Conservation (phyloP, 2,329 filamentous ascomycete species). For the Exophiala viscosa region DNA sequence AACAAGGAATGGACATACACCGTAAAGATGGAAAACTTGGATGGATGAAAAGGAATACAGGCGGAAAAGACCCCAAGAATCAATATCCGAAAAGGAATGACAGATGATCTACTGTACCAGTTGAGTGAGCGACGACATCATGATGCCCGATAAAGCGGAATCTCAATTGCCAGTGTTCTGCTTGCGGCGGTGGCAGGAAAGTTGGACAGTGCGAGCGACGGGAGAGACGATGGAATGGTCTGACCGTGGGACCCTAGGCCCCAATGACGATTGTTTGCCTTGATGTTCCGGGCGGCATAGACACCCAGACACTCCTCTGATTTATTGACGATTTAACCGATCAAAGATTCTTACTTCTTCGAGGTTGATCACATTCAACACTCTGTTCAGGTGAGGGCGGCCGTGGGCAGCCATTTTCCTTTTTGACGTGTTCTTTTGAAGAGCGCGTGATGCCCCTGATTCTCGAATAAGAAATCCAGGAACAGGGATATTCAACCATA, state of each 20-base stretch:
- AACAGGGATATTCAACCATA: too few relatives aligned
- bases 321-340: neutral
- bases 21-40: neutral
- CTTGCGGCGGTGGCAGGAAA: neutral
- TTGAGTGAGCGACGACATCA: neutral
- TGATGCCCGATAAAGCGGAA: neutral
- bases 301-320: neutral
- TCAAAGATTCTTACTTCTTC: neutral
- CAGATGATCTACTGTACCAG: neutral
- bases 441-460: neutral
- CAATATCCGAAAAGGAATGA: neutral
- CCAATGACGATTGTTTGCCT: neutral
- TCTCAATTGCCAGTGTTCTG: neutral
- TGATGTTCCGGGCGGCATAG: neutral
- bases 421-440: neutral
- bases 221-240: neutral
- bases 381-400: neutral
- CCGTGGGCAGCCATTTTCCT: neutral
- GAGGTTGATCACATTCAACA: neutral
- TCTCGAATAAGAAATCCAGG: too few relatives aligned
- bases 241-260: too few relatives aligned
- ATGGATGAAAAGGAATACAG: neutral
- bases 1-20: neutral
- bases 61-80: neutral
- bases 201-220: constrained; percentile 2